Conservation (phyloP, 805 yeast species). For the Kluyveromyces lactis region DNA sequence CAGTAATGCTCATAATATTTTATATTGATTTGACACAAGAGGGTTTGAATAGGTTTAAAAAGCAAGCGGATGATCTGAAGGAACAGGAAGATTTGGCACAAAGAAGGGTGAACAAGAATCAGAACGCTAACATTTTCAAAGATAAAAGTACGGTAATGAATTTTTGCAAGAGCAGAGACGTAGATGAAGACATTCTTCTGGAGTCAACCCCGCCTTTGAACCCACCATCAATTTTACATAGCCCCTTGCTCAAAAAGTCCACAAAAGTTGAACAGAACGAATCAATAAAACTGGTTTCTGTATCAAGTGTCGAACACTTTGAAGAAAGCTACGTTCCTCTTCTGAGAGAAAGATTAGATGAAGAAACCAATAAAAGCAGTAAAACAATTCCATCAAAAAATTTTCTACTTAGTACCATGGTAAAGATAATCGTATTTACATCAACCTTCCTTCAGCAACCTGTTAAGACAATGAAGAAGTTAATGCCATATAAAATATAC, state of each 20-base stretch:
- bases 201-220: slow-evolving; percentile 2
- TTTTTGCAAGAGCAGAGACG: not conserved
- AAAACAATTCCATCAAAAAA: no score
- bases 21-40: slow-evolving; percentile 1
- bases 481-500: not conserved
- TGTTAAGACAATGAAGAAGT: slow-evolving; percentile 5
- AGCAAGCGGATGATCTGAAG: not conserved
- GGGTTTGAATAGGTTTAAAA: slow-evolving; percentile 1
- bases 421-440: not conserved
- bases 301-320: not conserved
- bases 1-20: not conserved
- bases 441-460: not conserved
- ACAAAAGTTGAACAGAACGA: not conserved
- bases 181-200: slow-evolving; percentile 1
- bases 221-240: not conserved
- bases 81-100: not conserved
- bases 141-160: no score
- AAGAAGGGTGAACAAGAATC: not conserved
- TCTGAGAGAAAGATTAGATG: not conserved
- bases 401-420: not conserved
- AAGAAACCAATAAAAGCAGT: not conserved
- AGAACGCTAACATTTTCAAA: no score
- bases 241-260: slow-evolving; percentile 3
- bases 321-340: no score
- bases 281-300: slow-evolving; percentile 1